Evolutionary conservation across 1,284 basidiomycete genomes (phyloP).

Genomic region (Cutaneotrichosporon sp.): DNA sequence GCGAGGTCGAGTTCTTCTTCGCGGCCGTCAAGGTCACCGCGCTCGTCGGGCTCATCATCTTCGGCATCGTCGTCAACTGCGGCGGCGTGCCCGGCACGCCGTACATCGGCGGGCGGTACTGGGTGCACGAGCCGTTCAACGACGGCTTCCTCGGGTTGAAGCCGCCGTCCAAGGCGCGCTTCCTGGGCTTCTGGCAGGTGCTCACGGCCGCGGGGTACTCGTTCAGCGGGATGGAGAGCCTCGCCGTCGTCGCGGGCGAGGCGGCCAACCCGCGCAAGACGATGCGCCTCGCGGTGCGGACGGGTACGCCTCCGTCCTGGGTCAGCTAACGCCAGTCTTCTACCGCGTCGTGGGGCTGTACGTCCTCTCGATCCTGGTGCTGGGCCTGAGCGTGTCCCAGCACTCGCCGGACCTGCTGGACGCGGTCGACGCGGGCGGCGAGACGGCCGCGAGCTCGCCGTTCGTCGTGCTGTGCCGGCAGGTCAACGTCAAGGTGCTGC

Average conservation of each 20-base stretch:
- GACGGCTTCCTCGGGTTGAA: conserved; percentile 31
- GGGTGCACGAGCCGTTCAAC: conserved; percentile 62
- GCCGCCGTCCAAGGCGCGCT: conserved; percentile 38
- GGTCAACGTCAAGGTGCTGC: conserved; percentile 72
- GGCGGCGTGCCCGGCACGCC: conserved; percentile 63
- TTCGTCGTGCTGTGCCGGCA: conserved; percentile 70
- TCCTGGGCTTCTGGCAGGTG: conserved; percentile 65
- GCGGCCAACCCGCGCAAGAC: conserved; percentile 65
- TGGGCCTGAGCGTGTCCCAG: conserved; percentile 47
- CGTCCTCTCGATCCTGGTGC: conserved; percentile 21
- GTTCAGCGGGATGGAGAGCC: conserved; percentile 49
- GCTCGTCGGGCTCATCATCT: conserved; percentile 57
- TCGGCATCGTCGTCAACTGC: conserved; percentile 68
- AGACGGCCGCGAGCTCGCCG: conserved; percentile 71
- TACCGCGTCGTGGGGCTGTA: conserved; percentile 70
- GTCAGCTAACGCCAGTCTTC: conserved; percentile 58
- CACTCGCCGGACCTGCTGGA: conserved; percentile 51
- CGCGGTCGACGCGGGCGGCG: conserved; percentile 58
- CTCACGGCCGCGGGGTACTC: conserved; percentile 51
- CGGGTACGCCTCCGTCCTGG: no score
- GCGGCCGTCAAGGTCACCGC: conserved; percentile 68
- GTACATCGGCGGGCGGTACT: conserved; percentile 58
- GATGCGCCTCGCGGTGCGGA: conserved; percentile 66
- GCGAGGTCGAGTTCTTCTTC: conserved; percentile 58
- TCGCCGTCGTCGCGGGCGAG: conserved; percentile 54